Conservation (phyloP, 208 protist genomes). For the Leishmania arabica region DNA sequence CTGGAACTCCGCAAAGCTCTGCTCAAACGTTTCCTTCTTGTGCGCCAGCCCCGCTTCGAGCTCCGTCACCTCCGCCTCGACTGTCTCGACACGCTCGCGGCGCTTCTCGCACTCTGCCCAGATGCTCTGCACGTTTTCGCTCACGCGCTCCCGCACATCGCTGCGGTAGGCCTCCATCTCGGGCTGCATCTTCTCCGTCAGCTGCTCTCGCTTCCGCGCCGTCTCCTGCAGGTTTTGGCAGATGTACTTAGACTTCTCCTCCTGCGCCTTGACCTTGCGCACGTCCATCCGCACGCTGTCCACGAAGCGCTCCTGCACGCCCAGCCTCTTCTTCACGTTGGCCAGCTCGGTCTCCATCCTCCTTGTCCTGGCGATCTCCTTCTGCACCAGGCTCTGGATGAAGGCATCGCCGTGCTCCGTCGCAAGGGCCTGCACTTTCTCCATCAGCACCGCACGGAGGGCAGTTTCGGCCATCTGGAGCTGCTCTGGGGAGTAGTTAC, state of each 20-base stretch:
- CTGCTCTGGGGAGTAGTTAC: conserved; percentile 24
- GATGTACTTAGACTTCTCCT: conserved; percentile 38
- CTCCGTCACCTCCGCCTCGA: conserved; percentile 54
- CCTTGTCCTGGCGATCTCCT: conserved; percentile 72
- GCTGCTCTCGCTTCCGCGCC: conserved; percentile 49
- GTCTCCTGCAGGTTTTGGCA: conserved; percentile 58
- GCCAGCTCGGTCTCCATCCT: conserved; percentile 73
- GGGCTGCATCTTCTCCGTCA: conserved; percentile 43
- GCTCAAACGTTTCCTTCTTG: conserved; percentile 62
- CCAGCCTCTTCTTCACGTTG: conserved; percentile 51
- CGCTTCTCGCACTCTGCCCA: conserved; percentile 45
- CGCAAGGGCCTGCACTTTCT: conserved; percentile 45
- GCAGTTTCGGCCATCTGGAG: conserved; percentile 36
- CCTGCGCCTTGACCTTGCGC: conserved; percentile 25
- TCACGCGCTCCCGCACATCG: conserved; percentile 42
- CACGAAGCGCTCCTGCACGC: conserved; percentile 33
- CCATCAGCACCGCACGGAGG: conserved; percentile 23
- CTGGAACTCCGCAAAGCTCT: conserved; percentile 45
- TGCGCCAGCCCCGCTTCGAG: conserved; percentile 48
- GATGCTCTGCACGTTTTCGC: conserved; percentile 50
- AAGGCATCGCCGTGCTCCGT: conserved; percentile 54
- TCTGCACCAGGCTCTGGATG: conserved; percentile 67
- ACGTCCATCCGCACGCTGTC: conserved; percentile 37
- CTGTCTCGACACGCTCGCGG: conserved; percentile 32
- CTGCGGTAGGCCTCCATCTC: conserved; percentile 66